phyloP scores from a whole-genome alignment of 495 filamentous ascomycete species.

The Xylaria palmicola region DNA sequence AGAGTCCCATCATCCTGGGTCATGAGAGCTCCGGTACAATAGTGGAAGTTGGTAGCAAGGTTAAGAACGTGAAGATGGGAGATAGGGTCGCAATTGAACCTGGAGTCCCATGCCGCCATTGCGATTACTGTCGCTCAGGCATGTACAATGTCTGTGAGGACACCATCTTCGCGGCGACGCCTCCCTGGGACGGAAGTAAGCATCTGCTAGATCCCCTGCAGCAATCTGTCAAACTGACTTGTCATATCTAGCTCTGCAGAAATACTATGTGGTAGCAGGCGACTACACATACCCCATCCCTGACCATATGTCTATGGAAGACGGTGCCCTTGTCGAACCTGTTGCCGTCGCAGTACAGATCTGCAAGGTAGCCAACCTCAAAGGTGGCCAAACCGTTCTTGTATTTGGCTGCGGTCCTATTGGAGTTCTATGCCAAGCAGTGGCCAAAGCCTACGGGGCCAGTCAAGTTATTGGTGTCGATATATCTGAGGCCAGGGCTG shows the following conservation, averaged over 20 bases:
- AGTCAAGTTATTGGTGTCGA: conserved; percentile 55
- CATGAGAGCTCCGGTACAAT: conserved; percentile 75
- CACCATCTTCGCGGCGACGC: conserved; percentile 55
- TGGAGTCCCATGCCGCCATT: conserved; percentile 52
- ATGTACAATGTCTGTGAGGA: conserved; percentile 55
- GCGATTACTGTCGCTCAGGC: conserved; percentile 51
- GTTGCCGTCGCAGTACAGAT: conserved; percentile 58
- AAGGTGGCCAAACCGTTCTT: conserved; percentile 49
- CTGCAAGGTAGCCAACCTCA: conserved; percentile 45
- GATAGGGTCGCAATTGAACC: conserved; percentile 60
- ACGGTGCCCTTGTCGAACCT: conserved; percentile 56
- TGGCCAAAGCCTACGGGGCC: conserved; percentile 54
- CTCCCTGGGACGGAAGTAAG: conserved; percentile 50
- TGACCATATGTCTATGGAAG: conserved; percentile 44
- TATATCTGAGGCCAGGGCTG: conserved; percentile 49
- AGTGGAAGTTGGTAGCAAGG: conserved; percentile 64
- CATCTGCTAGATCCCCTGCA: background rate
- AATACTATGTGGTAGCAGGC: conserved; percentile 53
- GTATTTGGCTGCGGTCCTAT: conserved; percentile 58
- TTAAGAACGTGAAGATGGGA: conserved; percentile 63
- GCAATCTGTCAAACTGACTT: background rate
- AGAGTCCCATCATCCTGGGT: conserved; percentile 56
- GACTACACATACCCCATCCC: conserved; percentile 58
- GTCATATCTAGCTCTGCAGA: conserved; percentile 38
- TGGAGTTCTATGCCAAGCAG: conserved; percentile 54